A percentile compares a stretch with the other conserved stretches of the same genome.
These are phyloP conservation scores for Hymenoscyphus occultus DNA, from an alignment of 2,329 filamentous ascomycete genomes.

Conservation along the genomic window DNA sequence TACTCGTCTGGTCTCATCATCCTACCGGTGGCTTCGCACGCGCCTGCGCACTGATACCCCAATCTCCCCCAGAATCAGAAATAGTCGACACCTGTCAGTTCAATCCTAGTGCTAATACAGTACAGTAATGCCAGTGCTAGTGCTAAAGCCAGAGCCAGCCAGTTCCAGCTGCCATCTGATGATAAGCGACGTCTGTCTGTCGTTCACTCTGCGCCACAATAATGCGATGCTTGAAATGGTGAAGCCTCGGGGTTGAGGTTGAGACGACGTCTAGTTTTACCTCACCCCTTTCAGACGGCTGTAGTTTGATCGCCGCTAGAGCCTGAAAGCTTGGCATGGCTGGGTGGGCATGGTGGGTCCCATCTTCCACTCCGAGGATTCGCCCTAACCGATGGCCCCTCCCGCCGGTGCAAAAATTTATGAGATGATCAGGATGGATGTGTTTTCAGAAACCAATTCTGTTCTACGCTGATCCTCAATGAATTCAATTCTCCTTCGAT, in stretches of 20 bases:
- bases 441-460: not conserved
- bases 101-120: no score
- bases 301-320: not conserved
- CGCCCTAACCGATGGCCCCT: not conserved
- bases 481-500: not conserved
- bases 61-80: not conserved
- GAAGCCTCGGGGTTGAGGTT: not conserved
- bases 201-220: not conserved
- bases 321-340: not conserved
- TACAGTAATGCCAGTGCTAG: no score
- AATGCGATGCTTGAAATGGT: not conserved
- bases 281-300: not conserved
- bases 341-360: no score
- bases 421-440: not conserved
- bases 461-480: not conserved
- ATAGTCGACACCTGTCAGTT: not conserved
- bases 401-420: not conserved
- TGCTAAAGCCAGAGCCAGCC: not conserved
- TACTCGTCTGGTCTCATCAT: not conserved
- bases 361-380: not conserved
- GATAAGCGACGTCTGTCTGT: not conserved
- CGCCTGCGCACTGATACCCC: not conserved
- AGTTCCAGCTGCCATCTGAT: not conserved
- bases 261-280: slow-evolving; percentile 1
- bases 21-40: not conserved